Conservation (phyloP, 2,329 filamentous ascomycete genomes). For the Coniochaeta sp. region DNA sequence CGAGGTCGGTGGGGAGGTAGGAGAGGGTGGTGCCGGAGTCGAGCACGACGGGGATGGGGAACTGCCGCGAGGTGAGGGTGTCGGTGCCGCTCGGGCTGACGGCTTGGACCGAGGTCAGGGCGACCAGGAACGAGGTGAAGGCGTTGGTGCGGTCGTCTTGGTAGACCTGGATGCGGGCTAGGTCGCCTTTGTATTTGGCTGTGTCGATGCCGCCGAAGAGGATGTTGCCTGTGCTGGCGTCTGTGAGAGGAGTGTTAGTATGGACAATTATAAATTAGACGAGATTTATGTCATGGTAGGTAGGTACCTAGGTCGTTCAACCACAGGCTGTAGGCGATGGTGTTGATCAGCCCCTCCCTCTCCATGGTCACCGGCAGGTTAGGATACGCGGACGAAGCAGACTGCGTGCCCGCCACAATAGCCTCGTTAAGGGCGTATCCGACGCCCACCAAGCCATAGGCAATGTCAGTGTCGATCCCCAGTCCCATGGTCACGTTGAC, state of each 20-base stretch:
- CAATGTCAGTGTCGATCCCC: conserved; percentile 43
- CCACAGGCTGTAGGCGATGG: conserved; percentile 66
- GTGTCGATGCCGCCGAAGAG: conserved; percentile 78
- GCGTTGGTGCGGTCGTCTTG: conserved; percentile 25
- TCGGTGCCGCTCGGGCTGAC: conserved; percentile 42
- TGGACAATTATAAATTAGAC: not conserved
- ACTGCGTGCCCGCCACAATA: conserved; percentile 22
- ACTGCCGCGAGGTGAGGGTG: conserved; percentile 29
- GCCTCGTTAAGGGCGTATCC: conserved; percentile 52
- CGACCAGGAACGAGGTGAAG: conserved; percentile 39
- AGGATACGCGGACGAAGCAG: conserved; percentile 27
- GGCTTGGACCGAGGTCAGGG: conserved; percentile 39
- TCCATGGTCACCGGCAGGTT: conserved; percentile 61
- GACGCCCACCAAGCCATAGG: conserved; percentile 52
- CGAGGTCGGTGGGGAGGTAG: conserved; percentile 58
- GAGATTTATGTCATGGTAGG: not conserved
- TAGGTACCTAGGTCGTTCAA: conserved; percentile 41
- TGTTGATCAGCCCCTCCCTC: conserved; percentile 54
- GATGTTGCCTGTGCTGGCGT: conserved; percentile 59
- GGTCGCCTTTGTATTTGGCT: conserved; percentile 59
- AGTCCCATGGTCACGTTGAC: conserved; percentile 52
- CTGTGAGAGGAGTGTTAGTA: conserved; percentile 15
- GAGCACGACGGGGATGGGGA: conserved; percentile 55
- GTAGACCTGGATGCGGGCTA: conserved; percentile 55
- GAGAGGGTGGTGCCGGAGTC: conserved; percentile 70